Evolutionary conservation across 2,329 filamentous ascomycete genomes (phyloP).

Genomic region (Myriosclerotinia duriaeana): DNA sequence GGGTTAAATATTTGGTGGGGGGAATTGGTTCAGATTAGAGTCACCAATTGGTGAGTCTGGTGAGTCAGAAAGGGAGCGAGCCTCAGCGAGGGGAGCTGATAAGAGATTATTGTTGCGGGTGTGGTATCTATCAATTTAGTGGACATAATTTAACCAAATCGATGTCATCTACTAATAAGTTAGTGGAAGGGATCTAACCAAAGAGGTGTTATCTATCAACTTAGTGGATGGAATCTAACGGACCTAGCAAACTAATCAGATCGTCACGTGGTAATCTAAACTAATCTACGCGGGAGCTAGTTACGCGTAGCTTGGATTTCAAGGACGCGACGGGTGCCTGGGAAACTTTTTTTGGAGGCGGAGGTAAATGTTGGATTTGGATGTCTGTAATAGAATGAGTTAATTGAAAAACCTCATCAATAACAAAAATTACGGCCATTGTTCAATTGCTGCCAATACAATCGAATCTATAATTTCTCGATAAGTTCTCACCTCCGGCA

Average conservation of each 20-base stretch:
- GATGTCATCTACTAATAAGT: no score
- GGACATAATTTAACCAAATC: no score
- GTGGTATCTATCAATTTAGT: neutral
- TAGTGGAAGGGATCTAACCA: no score
- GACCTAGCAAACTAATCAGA: neutral
- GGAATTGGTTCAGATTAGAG: neutral
- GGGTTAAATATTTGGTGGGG: neutral
- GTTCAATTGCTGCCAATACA: neutral
- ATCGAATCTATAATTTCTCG: slow-evolving; percentile 1
- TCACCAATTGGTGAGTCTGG: no score
- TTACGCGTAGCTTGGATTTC: slow-evolving; percentile 8
- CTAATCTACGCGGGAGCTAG: slow-evolving; percentile 14
- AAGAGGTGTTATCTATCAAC: neutral
- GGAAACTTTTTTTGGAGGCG: neutral
- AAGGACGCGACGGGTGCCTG: neutral
- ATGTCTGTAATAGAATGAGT: neutral
- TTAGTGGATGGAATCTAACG: neutral
- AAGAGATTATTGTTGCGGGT: neutral
- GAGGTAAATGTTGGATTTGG: neutral
- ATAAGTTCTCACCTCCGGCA: neutral
- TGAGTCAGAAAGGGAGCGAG: slow-evolving; percentile 11
- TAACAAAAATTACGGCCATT: neutral
- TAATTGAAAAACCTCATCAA: neutral
- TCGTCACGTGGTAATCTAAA: neutral
- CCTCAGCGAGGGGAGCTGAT: slow-evolving; percentile 4